Base-by-base conservation (phyloP, 2,329 filamentous ascomycete genomes). In the Diaporthe batatas region DNA sequence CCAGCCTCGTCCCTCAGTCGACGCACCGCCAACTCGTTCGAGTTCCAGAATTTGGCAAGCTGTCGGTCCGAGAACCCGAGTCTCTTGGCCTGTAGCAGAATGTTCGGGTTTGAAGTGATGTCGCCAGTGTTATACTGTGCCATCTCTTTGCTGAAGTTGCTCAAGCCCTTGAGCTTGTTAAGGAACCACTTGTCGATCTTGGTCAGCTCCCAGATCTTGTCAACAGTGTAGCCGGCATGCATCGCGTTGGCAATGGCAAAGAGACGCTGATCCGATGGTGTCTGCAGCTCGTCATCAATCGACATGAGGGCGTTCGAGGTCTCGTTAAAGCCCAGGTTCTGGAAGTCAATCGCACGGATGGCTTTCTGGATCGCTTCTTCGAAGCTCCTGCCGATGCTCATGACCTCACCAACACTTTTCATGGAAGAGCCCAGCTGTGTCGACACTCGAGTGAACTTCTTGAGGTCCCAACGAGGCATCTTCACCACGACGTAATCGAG, bases 161-260 rank as follows among this genome's bases (percentile, higher is more conserved):
- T 97, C 12, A 99, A 86, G 36, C 93, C 92, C 90, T 97, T 97
- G 72, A 99, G 91, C 82, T 94, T 95, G 83, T 90, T 91, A 76
- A 99, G 85, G 87, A 98, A 99, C 96, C 96, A 99, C 84, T 97
- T 98, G 86, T 98, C 96, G 78, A 99, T 99, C 85, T 96, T 95
- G 79, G 96, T 99, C 86, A 98, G 89, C 82, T 98, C 94, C 95
- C 95, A 98, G 81, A 99, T 98, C 85, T 97, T 96, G 80, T 98
- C 94, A 47, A 98, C 95, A 5, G 91, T 92, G 85, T 98, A 99
- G 42, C 96, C 96, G 72, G 92, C 87, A 81, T 95, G 91, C 96
- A 99, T 98, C 54, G 96, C 96, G 79, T 99, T 98, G 77, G 96
- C 96, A 78, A 99, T 97, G 73, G 96, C 96, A 79, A 99, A 98